Percentiles rank a stretch among this genome's conserved stretches.
Conservation (phyloP, 2,329 filamentous ascomycete genomes). For the Claviceps capensis region DNA sequence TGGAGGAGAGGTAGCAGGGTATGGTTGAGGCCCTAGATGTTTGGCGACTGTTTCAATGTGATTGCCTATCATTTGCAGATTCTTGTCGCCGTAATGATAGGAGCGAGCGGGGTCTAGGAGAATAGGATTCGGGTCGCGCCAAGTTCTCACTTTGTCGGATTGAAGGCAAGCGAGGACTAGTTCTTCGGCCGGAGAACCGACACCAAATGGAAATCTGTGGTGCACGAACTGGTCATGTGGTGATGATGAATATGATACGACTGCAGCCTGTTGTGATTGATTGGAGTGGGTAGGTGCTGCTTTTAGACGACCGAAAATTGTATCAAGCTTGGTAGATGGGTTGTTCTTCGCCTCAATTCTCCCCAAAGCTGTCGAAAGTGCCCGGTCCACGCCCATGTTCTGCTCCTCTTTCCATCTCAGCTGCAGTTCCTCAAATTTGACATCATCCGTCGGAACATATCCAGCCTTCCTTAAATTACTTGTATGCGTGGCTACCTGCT, state of each 20-base stretch:
- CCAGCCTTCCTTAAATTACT: constrained; percentile 18
- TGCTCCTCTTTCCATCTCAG: constrained; percentile 33
- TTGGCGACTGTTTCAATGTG: constrained; percentile 29
- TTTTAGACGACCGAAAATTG: constrained; percentile 25
- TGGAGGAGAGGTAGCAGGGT: constrained; percentile 37
- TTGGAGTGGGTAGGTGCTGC: constrained; percentile 2
- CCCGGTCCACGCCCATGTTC: constrained; percentile 29
- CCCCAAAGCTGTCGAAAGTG: constrained; percentile 28
- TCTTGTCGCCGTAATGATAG: constrained; percentile 28
- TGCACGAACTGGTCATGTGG: not conserved
- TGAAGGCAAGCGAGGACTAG: constrained; percentile 29
- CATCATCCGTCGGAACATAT: constrained; percentile 24
- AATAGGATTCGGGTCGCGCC: constrained; percentile 26
- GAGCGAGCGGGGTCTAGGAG: constrained; percentile 18
- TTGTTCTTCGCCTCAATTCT: constrained; percentile 27
- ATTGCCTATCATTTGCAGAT: constrained; percentile 28
- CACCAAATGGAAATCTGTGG: constrained; percentile 17
- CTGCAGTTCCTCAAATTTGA: constrained; percentile 34
- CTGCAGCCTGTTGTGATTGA: constrained; percentile 4
- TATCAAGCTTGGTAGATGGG: constrained; percentile 24
- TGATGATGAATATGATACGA: not conserved
- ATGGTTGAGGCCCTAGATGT: constrained; percentile 30
- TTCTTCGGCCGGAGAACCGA: constrained; percentile 24
- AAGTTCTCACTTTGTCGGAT: constrained; percentile 30
- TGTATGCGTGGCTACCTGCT: constrained; percentile 12